Evolutionary conservation across 2,329 filamentous ascomycete species (phyloP).

Genomic region (Fusarium burgessii): DNA sequence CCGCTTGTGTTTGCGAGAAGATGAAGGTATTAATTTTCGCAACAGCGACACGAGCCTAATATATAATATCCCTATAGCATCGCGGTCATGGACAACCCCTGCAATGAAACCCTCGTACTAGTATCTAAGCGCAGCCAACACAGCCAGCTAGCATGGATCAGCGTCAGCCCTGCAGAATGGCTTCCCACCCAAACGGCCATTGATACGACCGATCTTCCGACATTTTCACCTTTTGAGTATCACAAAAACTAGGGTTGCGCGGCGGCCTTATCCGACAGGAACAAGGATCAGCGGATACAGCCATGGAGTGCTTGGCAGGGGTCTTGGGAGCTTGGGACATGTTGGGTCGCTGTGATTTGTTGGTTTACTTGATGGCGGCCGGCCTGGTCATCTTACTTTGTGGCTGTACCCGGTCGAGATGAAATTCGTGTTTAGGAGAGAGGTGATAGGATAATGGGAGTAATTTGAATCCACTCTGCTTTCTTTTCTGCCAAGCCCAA

Average conservation of each 20-base stretch:
- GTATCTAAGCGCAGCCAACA: neutral
- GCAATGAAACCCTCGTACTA: conserved; percentile 1
- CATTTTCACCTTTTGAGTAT: neutral
- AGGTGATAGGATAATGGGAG: neutral
- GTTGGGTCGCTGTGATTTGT: neutral
- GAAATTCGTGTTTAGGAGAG: neutral
- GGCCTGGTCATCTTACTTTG: neutral
- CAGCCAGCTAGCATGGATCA: neutral
- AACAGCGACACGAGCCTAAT: neutral
- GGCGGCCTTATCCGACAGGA: neutral
- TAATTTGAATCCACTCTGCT: neutral
- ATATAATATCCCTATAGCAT: neutral
- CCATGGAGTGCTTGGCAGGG: neutral
- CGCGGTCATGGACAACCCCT: neutral
- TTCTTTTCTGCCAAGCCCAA: neutral
- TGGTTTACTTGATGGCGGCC: neutral
- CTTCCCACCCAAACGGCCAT: neutral
- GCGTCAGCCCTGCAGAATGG: neutral
- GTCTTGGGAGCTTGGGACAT: neutral
- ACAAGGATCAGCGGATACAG: neutral
- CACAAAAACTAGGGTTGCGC: neutral
- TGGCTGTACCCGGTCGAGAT: neutral
- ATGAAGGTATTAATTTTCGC: neutral
- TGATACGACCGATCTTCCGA: neutral
- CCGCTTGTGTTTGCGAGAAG: neutral